Evolutionary conservation across 148 eudicot genomes (phyloP), one percentile per base, ranked within the genome.

Genomic region (Chenopodium album): DNA sequence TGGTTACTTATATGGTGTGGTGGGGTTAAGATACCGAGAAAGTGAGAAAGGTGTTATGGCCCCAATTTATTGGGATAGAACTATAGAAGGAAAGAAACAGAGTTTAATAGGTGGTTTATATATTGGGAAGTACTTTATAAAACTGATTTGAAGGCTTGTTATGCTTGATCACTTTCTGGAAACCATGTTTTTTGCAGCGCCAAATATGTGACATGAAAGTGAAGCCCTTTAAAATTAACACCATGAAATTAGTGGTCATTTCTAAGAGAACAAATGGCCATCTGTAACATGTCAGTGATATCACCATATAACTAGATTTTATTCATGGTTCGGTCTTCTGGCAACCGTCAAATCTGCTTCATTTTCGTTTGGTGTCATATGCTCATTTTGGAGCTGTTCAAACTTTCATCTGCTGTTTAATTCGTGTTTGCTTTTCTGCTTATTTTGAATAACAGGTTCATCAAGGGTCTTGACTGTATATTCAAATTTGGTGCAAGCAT

Each of bases 401-500:
- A 16, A 20, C 66, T 20, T 62, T 41, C 7, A 26, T 73, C 5
- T 59, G 6, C 14, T 71, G 37, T 71, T 37, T 71, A 47, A 52
- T 9, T 29, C 72, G 34, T 69, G 28, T 68, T 28, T 77, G 44
- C 66, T n/a, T 68, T 28, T 28, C n/a, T 71, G 73, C 71, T 47
- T 67, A 67, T 59, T 84, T 86, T 41, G 12, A 54, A 20, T 66
- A 66, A 89, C 94, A 89, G 88, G 86, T 82, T 84, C 91, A 90
- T 23, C 91, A 86, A 84, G 77, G 85, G 95, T 91, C 81, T 69
- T 95, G 81, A 92, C 88, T 67, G 85, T 89, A 29, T 93, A 89
- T 87, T 89, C 97, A n/a, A 90, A 89, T 86, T 87, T 95, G 75
- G 92, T 90, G 67, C 95, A 89, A 86, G 95, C 94, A 82, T 91